phyloP scores from a whole-genome alignment of 2,329 filamentous ascomycete genomes.

The Leptographium wingfieldii region DNA sequence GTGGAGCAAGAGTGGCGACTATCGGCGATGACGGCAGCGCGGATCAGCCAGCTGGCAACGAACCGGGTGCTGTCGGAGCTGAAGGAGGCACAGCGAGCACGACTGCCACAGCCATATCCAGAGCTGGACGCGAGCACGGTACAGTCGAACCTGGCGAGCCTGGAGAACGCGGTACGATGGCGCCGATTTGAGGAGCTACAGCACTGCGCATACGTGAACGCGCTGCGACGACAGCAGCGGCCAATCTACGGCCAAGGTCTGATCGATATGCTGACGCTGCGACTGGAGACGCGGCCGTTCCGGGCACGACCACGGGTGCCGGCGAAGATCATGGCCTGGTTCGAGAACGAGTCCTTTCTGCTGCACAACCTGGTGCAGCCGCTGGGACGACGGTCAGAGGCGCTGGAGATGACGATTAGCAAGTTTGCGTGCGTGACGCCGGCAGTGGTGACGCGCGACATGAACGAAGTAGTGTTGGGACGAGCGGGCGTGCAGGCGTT shows the following conservation, averaged over 20 bases:
- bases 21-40: slow-evolving; percentile 39
- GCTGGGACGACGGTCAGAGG: slow-evolving; percentile 57
- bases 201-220: slow-evolving; percentile 69
- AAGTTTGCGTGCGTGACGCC: slow-evolving; percentile 92
- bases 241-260: slow-evolving; percentile 73
- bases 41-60: slow-evolving; percentile 54
- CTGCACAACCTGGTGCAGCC: slow-evolving; percentile 60
- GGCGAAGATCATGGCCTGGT: slow-evolving; percentile 57
- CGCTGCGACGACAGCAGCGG: slow-evolving; percentile 63
- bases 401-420: slow-evolving; percentile 62
- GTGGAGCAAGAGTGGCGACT: slow-evolving; percentile 56
- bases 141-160: slow-evolving; percentile 54
- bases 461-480: slow-evolving; percentile 56
- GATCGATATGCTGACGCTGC: slow-evolving; percentile 61
- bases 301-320: slow-evolving; percentile 49
- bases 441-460: slow-evolving; percentile 68
- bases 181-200: slow-evolving; percentile 66
- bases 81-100: slow-evolving; percentile 54
- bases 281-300: slow-evolving; percentile 43
- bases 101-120: slow-evolving; percentile 42
- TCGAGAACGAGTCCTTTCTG: slow-evolving; percentile 54
- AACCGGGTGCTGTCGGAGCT: slow-evolving; percentile 58
- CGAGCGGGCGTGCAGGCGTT: slow-evolving; percentile 44
- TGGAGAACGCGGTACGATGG: slow-evolving; percentile 60
- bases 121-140: slow-evolving; percentile 54